These are phyloP conservation scores for Microdochium bolleyi DNA, from an alignment of 2,329 filamentous ascomycete species.

Conservation along the genomic window DNA sequence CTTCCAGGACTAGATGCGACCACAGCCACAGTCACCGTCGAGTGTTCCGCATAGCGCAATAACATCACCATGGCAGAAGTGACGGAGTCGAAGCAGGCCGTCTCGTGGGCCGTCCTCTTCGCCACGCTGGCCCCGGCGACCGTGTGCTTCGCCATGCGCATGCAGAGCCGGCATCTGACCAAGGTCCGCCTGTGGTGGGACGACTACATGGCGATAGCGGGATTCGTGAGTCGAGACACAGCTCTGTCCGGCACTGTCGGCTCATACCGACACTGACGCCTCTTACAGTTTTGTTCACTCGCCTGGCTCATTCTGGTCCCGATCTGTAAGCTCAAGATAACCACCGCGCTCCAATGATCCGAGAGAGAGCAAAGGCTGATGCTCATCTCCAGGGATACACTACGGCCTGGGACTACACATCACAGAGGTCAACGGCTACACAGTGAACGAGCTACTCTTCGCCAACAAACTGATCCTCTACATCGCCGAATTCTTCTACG, in stretches of 20 bases:
- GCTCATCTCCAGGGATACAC: conserved; percentile 1
- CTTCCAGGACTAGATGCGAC: too few relatives aligned
- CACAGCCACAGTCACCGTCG: too few relatives aligned
- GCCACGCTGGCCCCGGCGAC: conserved; percentile 1
- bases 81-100: conserved; percentile 1
- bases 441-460: conserved; percentile 1
- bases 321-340: neutral
- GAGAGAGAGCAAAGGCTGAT: too few relatives aligned
- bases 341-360: neutral
- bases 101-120: conserved; percentile 2
- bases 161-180: conserved; percentile 2
- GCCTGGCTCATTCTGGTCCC: conserved; percentile 1
- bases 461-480: conserved; percentile 12
- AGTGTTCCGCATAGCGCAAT: neutral
- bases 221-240: conserved; percentile 1
- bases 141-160: conserved; percentile 1
- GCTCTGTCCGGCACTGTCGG: too few relatives aligned
- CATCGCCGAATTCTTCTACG: conserved; percentile 17
- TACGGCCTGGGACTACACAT: conserved; percentile 5
- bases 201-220: conserved; percentile 2
- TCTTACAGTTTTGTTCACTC: neutral
- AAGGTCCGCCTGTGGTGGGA: conserved; percentile 4
- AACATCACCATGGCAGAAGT: neutral
- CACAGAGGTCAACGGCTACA: conserved; percentile 2
- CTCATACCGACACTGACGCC: neutral